A percentile compares a stretch with the other conserved stretches of the same genome.
phyloP scores from a whole-genome alignment of 116 monocot species.

The Iris pallida region DNA sequence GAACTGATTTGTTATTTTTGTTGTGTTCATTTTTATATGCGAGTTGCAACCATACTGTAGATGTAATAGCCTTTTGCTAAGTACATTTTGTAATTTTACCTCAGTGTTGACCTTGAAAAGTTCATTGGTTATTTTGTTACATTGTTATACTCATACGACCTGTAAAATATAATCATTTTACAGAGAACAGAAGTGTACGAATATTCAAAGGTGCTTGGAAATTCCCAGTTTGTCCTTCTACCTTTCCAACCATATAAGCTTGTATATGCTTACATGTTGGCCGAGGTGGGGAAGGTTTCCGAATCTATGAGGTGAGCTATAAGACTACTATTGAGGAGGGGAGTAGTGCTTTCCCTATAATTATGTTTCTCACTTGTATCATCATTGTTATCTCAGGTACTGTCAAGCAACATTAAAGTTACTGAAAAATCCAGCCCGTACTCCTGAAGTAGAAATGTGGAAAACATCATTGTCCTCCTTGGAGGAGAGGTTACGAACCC shows the following conservation, averaged over 20 bases:
- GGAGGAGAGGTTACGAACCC: constrained; percentile 74
- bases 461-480: constrained; percentile 64
- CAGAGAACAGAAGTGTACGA: constrained; percentile 99
- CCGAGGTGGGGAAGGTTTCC: constrained; percentile 85
- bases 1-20: no score
- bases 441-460: constrained; percentile 76
- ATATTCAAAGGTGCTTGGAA: constrained; percentile 89
- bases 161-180: constrained; percentile 6
- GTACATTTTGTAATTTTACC: background rate
- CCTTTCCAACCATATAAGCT: constrained; percentile 97
- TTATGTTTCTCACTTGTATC: background rate
- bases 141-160: background rate
- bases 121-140: background rate
- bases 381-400: constrained; percentile 49
- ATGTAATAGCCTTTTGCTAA: no score
- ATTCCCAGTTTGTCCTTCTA: constrained; percentile 81
- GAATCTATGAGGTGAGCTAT: constrained; percentile 70
- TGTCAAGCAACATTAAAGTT: constrained; percentile 82
- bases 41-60: no score
- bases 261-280: constrained; percentile 92
- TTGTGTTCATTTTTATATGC: no score
- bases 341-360: background rate
- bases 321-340: background rate
- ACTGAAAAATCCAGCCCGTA: constrained; percentile 60
- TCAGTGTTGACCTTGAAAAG: background rate